Conservation (phyloP, 2,329 filamentous ascomycete species). For the Fusarium protoensiforme region DNA sequence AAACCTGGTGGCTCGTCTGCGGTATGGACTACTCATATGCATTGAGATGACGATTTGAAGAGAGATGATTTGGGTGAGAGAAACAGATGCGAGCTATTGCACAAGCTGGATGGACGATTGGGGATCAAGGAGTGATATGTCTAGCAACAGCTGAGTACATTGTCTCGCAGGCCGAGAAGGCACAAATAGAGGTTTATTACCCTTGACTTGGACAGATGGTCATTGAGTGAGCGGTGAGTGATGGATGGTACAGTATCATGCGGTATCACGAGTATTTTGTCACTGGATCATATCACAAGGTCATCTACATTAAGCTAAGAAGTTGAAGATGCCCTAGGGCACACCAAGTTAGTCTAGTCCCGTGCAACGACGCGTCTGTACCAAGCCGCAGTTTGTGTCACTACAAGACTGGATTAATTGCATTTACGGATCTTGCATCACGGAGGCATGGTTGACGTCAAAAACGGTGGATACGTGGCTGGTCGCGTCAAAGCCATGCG, state of each 20-base stretch:
- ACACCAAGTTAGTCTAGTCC: conserved; percentile 4
- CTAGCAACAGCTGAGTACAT: conserved; percentile 31
- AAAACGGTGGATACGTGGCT: conserved; percentile 30
- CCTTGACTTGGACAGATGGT: not conserved
- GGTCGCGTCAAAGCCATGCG: conserved; percentile 19
- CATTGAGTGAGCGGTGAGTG: conserved; percentile 30
- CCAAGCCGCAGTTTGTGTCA: conserved; percentile 8
- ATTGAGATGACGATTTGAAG: conserved; percentile 19
- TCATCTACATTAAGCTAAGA: conserved; percentile 9
- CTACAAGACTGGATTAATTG: conserved; percentile 2
- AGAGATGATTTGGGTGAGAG: conserved; percentile 27
- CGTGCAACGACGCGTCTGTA: conserved; percentile 18
- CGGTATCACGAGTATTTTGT: not conserved
- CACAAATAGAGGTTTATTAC: conserved; percentile 25
- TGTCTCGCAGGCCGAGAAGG: conserved; percentile 33
- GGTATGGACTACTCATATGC: conserved; percentile 11
- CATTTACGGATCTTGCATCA: not conserved
- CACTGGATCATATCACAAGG: not conserved
- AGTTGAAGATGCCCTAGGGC: not conserved
- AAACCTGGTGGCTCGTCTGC: conserved; percentile 41
- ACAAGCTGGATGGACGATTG: conserved; percentile 24
- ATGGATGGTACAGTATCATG: conserved; percentile 20
- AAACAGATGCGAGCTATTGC: conserved; percentile 28
- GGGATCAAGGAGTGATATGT: conserved; percentile 31
- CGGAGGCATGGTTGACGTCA: conserved; percentile 15